phyloP scores from a whole-genome alignment of 2,329 filamentous ascomycete species.

The Diatrype stigma region DNA sequence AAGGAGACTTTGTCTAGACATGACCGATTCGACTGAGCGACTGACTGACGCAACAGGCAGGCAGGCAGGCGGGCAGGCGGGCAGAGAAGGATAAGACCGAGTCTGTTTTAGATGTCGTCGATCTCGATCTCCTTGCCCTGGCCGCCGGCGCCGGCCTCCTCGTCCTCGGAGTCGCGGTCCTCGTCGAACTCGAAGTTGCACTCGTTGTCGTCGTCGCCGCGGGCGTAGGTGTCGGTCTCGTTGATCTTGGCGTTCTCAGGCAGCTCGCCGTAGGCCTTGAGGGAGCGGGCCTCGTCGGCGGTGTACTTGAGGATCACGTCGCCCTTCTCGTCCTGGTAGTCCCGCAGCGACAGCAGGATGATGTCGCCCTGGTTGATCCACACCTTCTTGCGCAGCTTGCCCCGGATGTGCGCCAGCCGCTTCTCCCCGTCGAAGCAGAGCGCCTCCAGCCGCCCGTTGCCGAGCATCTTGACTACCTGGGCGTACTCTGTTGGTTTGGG shows the following conservation, averaged over 20 bases:
- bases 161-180: constrained; percentile 64
- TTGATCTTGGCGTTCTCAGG: constrained; percentile 99
- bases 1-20: constrained; percentile 8
- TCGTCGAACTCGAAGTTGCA: constrained; percentile 99
- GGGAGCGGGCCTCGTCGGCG: constrained; percentile 87
- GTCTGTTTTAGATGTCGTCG: constrained; percentile 75
- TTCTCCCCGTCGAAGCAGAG: constrained; percentile 93
- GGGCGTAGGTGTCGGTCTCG: constrained; percentile 92
- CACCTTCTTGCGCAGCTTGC: constrained; percentile 99
- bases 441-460: constrained; percentile 89
- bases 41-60: too few species aligned
- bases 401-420: constrained; percentile 76
- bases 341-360: constrained; percentile 79
- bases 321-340: constrained; percentile 91
- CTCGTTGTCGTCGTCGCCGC: constrained; percentile 84
- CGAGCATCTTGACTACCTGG: constrained; percentile 91
- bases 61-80: background rate
- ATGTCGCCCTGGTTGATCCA: constrained; percentile 99
- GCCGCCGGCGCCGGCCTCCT: constrained; percentile 48
- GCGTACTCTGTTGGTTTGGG: constrained; percentile 41
- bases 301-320: constrained; percentile 95
- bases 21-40: background rate
- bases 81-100: constrained; percentile 2
- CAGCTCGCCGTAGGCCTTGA: constrained; percentile 96
- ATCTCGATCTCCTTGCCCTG: constrained; percentile 76